phyloP scores from a whole-genome alignment of 1,139 yeast species.

The Citeromyces siamensis region DNA sequence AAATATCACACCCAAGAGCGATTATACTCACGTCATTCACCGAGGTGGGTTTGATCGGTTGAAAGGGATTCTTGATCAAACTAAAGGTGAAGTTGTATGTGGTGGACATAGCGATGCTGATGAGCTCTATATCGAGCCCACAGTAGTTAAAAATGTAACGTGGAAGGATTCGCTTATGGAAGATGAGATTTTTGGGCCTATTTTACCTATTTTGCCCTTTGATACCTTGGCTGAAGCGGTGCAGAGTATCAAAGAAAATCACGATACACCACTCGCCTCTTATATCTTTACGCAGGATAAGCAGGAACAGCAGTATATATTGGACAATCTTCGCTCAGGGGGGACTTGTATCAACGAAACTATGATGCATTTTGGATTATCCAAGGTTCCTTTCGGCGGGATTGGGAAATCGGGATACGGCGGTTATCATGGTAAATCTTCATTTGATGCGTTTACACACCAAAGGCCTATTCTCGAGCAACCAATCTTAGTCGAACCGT shows the following conservation, averaged over 20 bases:
- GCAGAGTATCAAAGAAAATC: conserved; percentile 30
- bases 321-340: conserved; percentile 57
- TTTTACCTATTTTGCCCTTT: conserved; percentile 62
- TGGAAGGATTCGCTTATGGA: conserved; percentile 66
- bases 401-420: conserved; percentile 76
- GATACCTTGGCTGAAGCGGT: conserved; percentile 35
- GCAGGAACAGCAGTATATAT: conserved; percentile 37
- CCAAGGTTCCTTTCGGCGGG: conserved; percentile 88
- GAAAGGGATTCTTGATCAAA: conserved; percentile 26
- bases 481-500: conserved; percentile 52
- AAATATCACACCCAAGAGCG: conserved; percentile 20
- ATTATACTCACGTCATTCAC: conserved; percentile 55
- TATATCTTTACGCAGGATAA: conserved; percentile 56
- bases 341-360: conserved; percentile 63
- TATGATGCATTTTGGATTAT: conserved; percentile 56
- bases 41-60: conserved; percentile 44
- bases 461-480: conserved; percentile 59
- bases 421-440: conserved; percentile 67
- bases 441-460: conserved; percentile 68
- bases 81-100: conserved; percentile 47
- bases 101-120: conserved; percentile 37
- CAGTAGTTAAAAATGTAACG: conserved; percentile 46
- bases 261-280: conserved; percentile 83
- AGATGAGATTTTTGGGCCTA: conserved; percentile 77
- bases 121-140: conserved; percentile 56